These are phyloP conservation scores for Ganoderma boninense DNA, from an alignment of 1,284 basidiomycete genomes.

Conservation along the genomic window DNA sequence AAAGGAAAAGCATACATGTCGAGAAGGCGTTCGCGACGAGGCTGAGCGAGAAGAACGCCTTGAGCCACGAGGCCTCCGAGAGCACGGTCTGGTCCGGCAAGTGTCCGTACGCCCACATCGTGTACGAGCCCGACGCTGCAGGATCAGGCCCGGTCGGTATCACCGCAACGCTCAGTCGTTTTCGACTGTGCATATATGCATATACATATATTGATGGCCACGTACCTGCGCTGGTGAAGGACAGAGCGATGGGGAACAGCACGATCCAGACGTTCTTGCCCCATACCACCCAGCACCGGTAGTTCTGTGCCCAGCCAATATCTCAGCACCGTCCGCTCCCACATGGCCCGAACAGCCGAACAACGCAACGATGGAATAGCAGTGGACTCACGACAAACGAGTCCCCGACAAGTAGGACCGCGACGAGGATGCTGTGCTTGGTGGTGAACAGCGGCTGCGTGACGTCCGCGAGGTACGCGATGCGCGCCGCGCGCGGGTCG, in stretches of 20 bases:
- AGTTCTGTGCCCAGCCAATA: conserved; percentile 24
- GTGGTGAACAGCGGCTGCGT: conserved; percentile 33
- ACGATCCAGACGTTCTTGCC: conserved; percentile 29
- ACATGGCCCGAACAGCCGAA: no score
- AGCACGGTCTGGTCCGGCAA: conserved; percentile 14
- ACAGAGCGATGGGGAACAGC: conserved; percentile 28
- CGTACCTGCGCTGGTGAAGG: conserved; percentile 28
- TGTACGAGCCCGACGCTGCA: background rate
- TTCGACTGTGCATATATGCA: no score
- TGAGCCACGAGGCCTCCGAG: conserved; percentile 22
- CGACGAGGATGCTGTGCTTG: conserved; percentile 29
- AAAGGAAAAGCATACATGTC: conserved; percentile 18
- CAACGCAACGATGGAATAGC: no score
- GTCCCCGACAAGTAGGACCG: conserved; percentile 28
- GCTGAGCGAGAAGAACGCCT: conserved; percentile 29
- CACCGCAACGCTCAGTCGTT: background rate
- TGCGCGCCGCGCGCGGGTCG: conserved; percentile 47
- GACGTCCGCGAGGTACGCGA: conserved; percentile 56
- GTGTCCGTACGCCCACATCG: conserved; percentile 20
- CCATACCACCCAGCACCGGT: conserved; percentile 36
- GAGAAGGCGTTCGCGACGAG: conserved; percentile 32
- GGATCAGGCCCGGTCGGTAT: background rate
- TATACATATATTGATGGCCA: background rate
- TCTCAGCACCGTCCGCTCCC: background rate
- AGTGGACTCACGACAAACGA: conserved; percentile 31